phyloP scores from a whole-genome alignment of 768 basidiomycete genomes.

The Cystofilobasidium capitatum region DNA sequence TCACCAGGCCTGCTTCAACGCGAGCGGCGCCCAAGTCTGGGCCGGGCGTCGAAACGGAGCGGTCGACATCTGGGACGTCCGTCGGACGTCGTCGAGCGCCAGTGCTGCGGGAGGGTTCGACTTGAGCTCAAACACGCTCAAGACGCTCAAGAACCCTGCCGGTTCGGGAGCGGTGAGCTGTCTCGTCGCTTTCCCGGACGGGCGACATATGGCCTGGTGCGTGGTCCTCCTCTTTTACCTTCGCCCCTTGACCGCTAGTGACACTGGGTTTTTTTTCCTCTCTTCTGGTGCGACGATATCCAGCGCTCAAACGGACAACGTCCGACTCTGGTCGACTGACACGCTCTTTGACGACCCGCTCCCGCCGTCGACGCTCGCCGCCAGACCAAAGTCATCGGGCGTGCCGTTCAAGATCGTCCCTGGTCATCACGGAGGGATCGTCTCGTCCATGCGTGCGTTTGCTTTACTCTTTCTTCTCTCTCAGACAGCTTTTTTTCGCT shows the following conservation, averaged over 20 bases:
- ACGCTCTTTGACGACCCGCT: slow-evolving; percentile 63
- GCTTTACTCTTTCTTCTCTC: neutral
- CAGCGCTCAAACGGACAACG: slow-evolving; percentile 85
- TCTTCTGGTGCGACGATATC: too few species aligned
- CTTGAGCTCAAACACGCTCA: slow-evolving; percentile 63
- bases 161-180: slow-evolving; percentile 88
- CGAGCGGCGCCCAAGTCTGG: slow-evolving; percentile 75
- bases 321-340: slow-evolving; percentile 84
- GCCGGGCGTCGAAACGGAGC: slow-evolving; percentile 83
- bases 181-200: slow-evolving; percentile 81
- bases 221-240: slow-evolving; percentile 32
- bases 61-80: slow-evolving; percentile 88
- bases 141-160: slow-evolving; percentile 71
- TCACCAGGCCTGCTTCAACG: slow-evolving; percentile 85
- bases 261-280: neutral
- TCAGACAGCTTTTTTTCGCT: too few species aligned
- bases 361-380: slow-evolving; percentile 33
- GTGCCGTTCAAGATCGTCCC: slow-evolving; percentile 90
- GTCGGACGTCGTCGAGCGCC: slow-evolving; percentile 58
- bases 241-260: neutral
- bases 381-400: slow-evolving; percentile 48
- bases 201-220: slow-evolving; percentile 81
- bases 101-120: slow-evolving; percentile 33
- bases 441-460: slow-evolving; percentile 81
- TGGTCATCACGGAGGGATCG: slow-evolving; percentile 87